Percentiles rank a stretch among this genome's conserved stretches.
These are phyloP conservation scores for Leucogyrophana mollusca DNA, from an alignment of 768 basidiomycete species.

Conservation along the genomic window DNA sequence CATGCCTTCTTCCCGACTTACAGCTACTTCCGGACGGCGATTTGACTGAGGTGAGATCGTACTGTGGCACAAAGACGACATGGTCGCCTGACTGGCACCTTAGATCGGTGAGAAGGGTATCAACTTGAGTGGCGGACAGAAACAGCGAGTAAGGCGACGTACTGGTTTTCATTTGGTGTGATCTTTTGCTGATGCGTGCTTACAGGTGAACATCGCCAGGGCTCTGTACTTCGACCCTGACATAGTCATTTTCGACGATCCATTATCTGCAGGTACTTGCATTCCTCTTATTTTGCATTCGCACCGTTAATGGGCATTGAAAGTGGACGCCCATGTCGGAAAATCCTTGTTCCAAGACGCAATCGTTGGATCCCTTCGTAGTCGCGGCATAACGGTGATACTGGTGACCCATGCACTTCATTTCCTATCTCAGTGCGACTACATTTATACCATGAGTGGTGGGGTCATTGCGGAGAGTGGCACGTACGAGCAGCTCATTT, in stretches of 20 bases:
- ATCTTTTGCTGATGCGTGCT: neutral
- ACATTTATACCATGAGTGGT: conserved; percentile 45
- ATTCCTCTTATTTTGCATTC: conserved; percentile 18
- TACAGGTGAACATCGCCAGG: conserved; percentile 65
- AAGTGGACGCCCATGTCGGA: conserved; percentile 76
- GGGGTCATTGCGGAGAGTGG: conserved; percentile 49
- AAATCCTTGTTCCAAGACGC: conserved; percentile 65
- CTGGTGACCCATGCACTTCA: conserved; percentile 58
- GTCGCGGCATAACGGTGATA: conserved; percentile 48
- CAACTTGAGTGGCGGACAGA: conserved; percentile 66
- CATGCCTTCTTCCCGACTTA: conserved; percentile 62
- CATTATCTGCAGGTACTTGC: conserved; percentile 54
- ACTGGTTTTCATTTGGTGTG: neutral
- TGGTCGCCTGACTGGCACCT: neutral
- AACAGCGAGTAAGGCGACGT: conserved; percentile 43
- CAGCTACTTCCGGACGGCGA: conserved; percentile 69
- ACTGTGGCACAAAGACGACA: neutral
- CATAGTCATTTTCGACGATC: conserved; percentile 62
- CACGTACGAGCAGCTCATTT: conserved; percentile 52
- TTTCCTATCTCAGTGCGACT: conserved; percentile 50
- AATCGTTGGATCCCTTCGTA: conserved; percentile 48
- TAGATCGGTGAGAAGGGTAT: conserved; percentile 75
- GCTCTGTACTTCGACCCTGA: conserved; percentile 68
- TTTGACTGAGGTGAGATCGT: conserved; percentile 55
- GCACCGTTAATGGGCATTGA: no score